Conservation (phyloP, 768 basidiomycete species). For the Boletus vermiculosoides region DNA sequence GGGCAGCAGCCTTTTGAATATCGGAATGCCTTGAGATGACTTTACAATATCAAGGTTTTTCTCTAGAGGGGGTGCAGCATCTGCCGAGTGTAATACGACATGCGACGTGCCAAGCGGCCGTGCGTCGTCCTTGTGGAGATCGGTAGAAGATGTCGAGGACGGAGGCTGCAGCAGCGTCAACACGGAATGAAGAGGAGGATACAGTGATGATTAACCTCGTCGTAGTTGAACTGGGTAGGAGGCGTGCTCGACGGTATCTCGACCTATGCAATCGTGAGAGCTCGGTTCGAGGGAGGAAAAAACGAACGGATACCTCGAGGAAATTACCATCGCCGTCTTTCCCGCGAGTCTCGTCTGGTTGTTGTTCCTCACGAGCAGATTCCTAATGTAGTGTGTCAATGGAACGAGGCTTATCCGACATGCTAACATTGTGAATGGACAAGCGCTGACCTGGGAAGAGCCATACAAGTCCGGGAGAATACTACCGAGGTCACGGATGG, state of each 20-base stretch:
- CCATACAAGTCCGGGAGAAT: background rate
- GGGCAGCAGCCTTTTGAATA: background rate
- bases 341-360: background rate
- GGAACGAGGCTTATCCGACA: background rate
- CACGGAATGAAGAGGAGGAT: too few relatives aligned
- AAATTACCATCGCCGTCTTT: background rate
- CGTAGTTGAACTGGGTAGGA: background rate
- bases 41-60: rapidly evolving
- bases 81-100: too few relatives aligned
- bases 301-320: background rate
- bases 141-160: background rate
- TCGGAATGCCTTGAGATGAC: too few relatives aligned
- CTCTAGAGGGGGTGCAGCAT: background rate
- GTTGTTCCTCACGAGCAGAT: background rate
- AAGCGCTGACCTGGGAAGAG: background rate
- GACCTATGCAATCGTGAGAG: background rate
- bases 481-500: background rate
- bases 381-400: background rate
- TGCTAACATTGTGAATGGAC: background rate
- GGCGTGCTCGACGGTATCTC: background rate
- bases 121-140: too few relatives aligned
- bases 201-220: background rate
- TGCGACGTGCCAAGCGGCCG: too few relatives aligned
- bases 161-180: background rate
- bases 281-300: too few relatives aligned